Conservation (phyloP, 2,329 filamentous ascomycete genomes). For the Fulvia fulva region DNA sequence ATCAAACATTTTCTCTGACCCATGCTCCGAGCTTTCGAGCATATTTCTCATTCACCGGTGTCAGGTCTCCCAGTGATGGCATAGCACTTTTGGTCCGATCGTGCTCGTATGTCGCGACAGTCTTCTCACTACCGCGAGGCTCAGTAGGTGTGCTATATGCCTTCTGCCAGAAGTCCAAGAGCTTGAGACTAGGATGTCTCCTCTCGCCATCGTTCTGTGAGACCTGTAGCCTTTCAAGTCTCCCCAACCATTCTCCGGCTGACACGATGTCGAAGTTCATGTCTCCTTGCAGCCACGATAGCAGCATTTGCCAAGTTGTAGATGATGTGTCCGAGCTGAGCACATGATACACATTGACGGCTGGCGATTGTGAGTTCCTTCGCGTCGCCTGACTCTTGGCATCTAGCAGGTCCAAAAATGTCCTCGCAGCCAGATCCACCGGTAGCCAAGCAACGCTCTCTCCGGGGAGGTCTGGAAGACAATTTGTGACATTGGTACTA, state of each 20-base stretch:
- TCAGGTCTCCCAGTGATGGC: neutral
- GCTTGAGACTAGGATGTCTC: conserved; percentile 44
- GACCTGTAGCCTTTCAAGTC: conserved; percentile 32
- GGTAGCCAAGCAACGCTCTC: conserved; percentile 45
- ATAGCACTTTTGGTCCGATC: neutral
- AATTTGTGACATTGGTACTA: conserved; percentile 36
- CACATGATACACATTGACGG: conserved; percentile 44
- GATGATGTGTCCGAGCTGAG: conserved; percentile 42
- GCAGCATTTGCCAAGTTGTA: conserved; percentile 45
- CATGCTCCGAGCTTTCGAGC: neutral
- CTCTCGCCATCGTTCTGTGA: conserved; percentile 21
- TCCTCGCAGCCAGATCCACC: conserved; percentile 43
- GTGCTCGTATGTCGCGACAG: neutral
- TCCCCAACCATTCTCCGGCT: conserved; percentile 41
- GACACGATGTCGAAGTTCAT: conserved; percentile 40
- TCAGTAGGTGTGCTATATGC: conserved; percentile 33
- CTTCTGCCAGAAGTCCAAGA: conserved; percentile 50
- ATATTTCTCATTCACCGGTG: neutral
- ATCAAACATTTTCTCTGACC: neutral
- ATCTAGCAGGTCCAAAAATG: conserved; percentile 38
- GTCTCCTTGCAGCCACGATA: conserved; percentile 42
- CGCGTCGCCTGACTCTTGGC: conserved; percentile 16
- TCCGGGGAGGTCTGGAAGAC: conserved; percentile 40
- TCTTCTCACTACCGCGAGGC: neutral
- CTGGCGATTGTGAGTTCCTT: conserved; percentile 22